Evolutionary conservation across 1,284 basidiomycete genomes (phyloP).

Genomic region (Ceratobasidium sp.): DNA sequence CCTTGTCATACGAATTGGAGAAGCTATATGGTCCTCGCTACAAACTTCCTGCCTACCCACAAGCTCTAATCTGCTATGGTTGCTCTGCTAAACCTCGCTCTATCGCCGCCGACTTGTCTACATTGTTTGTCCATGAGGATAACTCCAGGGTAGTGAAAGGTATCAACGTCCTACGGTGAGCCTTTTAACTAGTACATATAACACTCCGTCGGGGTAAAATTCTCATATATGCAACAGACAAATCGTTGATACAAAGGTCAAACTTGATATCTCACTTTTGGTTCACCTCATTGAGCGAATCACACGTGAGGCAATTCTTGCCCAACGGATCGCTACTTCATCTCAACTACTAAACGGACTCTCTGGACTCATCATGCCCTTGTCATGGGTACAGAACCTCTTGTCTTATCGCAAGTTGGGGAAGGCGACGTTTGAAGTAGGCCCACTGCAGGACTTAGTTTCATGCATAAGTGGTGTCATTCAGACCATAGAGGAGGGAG

Average conservation of each 20-base stretch:
- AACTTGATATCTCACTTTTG: slow-evolving; percentile 10
- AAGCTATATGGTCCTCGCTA: neutral
- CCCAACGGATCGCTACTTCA: neutral
- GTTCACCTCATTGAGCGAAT: slow-evolving; percentile 12
- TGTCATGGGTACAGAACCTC: slow-evolving; percentile 19
- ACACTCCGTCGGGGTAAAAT: neutral
- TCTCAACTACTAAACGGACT: neutral
- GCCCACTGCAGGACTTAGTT: neutral
- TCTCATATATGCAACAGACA: neutral
- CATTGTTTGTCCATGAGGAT: neutral
- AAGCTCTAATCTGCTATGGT: neutral
- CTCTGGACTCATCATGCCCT: slow-evolving; percentile 33
- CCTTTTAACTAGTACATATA: too few species aligned
- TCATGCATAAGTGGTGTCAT: neutral
- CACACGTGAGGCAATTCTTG: slow-evolving; percentile 22
- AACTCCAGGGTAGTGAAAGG: neutral
- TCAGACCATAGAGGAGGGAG: neutral
- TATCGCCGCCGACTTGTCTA: slow-evolving; percentile 7
- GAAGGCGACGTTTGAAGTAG: neutral
- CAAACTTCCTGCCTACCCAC: neutral
- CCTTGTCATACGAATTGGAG: slow-evolving; percentile 9
- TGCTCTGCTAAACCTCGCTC: neutral
- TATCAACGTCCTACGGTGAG: neutral
- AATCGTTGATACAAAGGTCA: neutral
- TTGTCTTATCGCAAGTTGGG: neutral